phyloP scores from a whole-genome alignment of 2,329 filamentous ascomycete species.

The Ciborinia camelliae region DNA sequence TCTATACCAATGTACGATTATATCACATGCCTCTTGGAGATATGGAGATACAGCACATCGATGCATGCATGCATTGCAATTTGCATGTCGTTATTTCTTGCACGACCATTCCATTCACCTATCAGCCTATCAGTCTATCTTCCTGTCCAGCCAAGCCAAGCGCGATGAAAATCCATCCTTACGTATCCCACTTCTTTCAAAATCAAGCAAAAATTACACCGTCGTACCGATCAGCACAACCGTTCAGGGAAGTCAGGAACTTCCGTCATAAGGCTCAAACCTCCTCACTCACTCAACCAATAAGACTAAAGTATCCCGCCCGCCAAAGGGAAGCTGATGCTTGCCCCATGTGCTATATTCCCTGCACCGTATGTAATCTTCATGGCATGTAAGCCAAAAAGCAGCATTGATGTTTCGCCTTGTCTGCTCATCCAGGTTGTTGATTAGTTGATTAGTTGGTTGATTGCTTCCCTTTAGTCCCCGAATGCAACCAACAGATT shows the following conservation, averaged over 20 bases:
- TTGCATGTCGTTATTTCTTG: background rate
- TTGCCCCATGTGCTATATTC: slow-evolving; percentile 13
- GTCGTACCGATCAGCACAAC: slow-evolving; percentile 15
- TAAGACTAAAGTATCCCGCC: background rate
- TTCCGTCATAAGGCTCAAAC: slow-evolving; percentile 17
- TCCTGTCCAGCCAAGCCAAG: background rate
- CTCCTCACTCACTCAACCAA: slow-evolving; percentile 4
- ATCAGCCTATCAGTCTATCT: background rate
- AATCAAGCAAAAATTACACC: background rate
- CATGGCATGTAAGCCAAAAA: slow-evolving; percentile 11
- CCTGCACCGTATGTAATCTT: slow-evolving; percentile 10
- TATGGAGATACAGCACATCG: background rate
- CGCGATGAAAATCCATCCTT: background rate
- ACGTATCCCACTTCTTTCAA: background rate
- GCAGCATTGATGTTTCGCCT: slow-evolving; percentile 15
- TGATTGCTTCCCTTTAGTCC: background rate
- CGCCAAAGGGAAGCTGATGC: slow-evolving; percentile 16
- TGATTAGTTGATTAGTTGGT: slow-evolving; percentile 7
- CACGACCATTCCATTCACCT: background rate
- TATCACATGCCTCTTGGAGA: background rate
- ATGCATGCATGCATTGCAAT: background rate
- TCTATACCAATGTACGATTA: background rate
- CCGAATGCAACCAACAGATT: background rate
- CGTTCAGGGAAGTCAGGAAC: slow-evolving; percentile 15
- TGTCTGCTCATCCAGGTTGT: background rate